Conservation (phyloP, 768 basidiomycete species). For the Rhodotorula babjevae region DNA sequence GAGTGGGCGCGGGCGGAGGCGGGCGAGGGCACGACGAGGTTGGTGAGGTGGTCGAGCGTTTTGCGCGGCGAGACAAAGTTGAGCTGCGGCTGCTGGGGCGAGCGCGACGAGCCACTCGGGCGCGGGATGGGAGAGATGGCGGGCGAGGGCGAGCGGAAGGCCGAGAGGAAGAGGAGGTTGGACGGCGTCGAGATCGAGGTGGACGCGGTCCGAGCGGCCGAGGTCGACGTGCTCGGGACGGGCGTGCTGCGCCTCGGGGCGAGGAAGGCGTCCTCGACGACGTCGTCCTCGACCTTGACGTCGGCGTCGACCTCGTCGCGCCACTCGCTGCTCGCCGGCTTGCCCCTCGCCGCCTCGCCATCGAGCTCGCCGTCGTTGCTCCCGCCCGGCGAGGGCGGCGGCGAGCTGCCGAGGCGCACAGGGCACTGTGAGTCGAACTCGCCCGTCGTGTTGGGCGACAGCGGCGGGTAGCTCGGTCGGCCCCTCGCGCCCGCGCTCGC, state of each 20-base stretch:
- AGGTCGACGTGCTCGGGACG: neutral
- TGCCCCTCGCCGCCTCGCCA: neutral
- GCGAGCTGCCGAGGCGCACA: neutral
- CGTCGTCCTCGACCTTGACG: neutral
- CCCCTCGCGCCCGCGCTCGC: neutral
- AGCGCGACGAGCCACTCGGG: neutral
- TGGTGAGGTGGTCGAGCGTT: neutral
- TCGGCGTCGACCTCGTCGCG: neutral
- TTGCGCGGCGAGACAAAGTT: conserved; percentile 16
- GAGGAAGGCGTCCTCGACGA: neutral
- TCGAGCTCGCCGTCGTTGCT: neutral
- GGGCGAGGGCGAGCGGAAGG: neutral
- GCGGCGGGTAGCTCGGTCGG: conserved; percentile 8
- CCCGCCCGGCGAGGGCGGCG: neutral
- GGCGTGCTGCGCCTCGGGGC: neutral
- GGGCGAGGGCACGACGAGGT: neutral
- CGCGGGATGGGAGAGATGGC: neutral
- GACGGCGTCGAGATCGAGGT: neutral
- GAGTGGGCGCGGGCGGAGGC: neutral
- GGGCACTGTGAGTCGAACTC: conserved; percentile 7
- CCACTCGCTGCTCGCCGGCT: neutral
- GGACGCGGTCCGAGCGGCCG: neutral
- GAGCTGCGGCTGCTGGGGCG: neutral
- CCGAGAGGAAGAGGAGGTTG: neutral
- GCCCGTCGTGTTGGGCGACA: conserved; percentile 17